These are phyloP conservation scores for Leccinum imitatum DNA, from an alignment of 768 basidiomycete species.

Conservation along the genomic window DNA sequence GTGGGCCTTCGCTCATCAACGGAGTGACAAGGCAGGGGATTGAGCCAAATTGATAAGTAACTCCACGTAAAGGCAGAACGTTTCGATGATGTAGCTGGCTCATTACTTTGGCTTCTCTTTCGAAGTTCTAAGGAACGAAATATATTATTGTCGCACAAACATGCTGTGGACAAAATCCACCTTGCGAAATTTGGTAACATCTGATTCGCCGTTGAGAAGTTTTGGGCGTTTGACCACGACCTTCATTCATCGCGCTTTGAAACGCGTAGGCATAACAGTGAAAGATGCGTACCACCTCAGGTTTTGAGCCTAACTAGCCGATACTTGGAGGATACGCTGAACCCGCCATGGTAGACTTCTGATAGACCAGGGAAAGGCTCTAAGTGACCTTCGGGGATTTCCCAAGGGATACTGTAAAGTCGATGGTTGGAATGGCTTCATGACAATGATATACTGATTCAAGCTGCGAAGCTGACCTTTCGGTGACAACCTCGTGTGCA, in stretches of 20 bases:
- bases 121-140: slow-evolving; percentile 5
- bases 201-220: background rate
- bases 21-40: slow-evolving; percentile 15
- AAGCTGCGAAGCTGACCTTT: no score
- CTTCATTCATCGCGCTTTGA: background rate
- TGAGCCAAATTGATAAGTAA: slow-evolving; percentile 11
- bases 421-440: no score
- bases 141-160: background rate
- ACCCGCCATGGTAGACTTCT: slow-evolving; percentile 12
- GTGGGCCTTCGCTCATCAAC: slow-evolving; percentile 12
- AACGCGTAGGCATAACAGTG: background rate
- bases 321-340: slow-evolving; percentile 7
- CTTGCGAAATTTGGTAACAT: slow-evolving; percentile 4
- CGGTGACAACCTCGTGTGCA: no score
- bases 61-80: slow-evolving; percentile 12
- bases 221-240: slow-evolving; percentile 15
- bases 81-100: slow-evolving; percentile 8
- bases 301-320: slow-evolving; percentile 4
- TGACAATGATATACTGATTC: no score
- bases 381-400: background rate
- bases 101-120: slow-evolving; percentile 9
- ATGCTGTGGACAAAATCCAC: background rate
- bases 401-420: background rate
- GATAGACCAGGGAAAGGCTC: slow-evolving; percentile 12
- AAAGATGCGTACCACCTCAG: slow-evolving; percentile 12